Base-by-base conservation (phyloP, 1,139 yeast species). In the Candida gigantensis region DNA sequence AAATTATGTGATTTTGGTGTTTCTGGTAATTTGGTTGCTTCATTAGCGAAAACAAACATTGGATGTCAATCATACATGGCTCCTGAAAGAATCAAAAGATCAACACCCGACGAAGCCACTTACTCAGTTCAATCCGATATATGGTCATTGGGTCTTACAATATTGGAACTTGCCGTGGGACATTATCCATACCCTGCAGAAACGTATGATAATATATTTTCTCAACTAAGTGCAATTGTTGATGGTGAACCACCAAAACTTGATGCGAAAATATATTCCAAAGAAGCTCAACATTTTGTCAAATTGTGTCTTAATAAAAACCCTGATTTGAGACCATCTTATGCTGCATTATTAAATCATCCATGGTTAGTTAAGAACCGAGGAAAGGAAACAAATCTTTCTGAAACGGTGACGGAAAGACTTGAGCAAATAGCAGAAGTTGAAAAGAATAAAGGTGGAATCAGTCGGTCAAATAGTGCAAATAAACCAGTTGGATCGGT, bases 11-110 rank as follows among this genome's bases (percentile, higher is more conserved):
- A 92, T 64, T 92, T 92, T 62, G 99, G 99, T 30, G 98, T 92
- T 15, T 79, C 89, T 40, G 98, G 98, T 19, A 92, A 92, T 56
- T 68, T 92, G 44, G 98, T 92, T 24, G 97, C 97, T 1, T 88
- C 96, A 0, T 74, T 92, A 52, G 98, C 98, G 7, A 81, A 89
- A 53, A 92, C 99, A 1, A 92, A 92, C 54, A 90, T 92, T 51
- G 99, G 99, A 5, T 94, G 98, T 60, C 98, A 92, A 62, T 86
- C 96, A 4, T 92, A 92, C 62, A 94, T 94, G 98, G 97, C 98
- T 0, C 99, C 99, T 1, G 99, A 92, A 60, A 76, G 99, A 55
- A 94, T 92, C 53, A 82, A 84, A 59, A 56, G 66, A 2, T 44
- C 61, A 34, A 66, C 52, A 32, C 75, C 75, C 3, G 90, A 84